Conservation (phyloP, 2,329 filamentous ascomycete genomes). For the Verticillium isaacii region DNA sequence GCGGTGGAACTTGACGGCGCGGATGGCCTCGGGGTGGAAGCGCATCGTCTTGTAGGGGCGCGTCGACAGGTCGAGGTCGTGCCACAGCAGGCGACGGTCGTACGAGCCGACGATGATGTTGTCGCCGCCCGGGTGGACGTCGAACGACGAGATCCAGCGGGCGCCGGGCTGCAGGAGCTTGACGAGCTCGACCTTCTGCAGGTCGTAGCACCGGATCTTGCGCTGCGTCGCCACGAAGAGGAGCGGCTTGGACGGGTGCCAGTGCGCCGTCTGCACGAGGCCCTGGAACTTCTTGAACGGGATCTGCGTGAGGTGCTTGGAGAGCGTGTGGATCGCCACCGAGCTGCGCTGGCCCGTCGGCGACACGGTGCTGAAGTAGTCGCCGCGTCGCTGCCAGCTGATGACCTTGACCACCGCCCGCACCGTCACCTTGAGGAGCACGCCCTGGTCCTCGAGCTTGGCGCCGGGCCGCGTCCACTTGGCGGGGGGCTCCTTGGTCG, state of each 20-base stretch:
- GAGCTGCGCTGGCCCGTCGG: constrained; percentile 73
- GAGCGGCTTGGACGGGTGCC: constrained; percentile 88
- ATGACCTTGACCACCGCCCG: constrained; percentile 79
- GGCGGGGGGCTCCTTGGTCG: constrained; percentile 69
- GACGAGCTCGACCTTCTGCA: constrained; percentile 84
- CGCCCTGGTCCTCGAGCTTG: constrained; percentile 69
- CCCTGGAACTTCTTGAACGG: constrained; percentile 79
- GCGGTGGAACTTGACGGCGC: constrained; percentile 82
- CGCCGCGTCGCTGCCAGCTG: constrained; percentile 88
- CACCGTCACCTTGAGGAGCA: constrained; percentile 76
- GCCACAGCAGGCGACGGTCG: constrained; percentile 90
- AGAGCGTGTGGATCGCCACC: constrained; percentile 90
- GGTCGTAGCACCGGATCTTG: constrained; percentile 88
- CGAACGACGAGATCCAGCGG: constrained; percentile 88
- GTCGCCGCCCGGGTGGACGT: constrained; percentile 88
- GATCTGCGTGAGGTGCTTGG: constrained; percentile 90
- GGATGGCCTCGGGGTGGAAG: constrained; percentile 89
- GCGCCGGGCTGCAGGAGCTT: constrained; percentile 93
- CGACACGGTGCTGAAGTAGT: constrained; percentile 91
- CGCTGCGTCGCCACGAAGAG: constrained; percentile 97
- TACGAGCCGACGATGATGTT: constrained; percentile 94
- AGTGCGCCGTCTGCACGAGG: constrained; percentile 80
- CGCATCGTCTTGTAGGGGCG: constrained; percentile 94
- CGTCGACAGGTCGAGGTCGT: constrained; percentile 87
- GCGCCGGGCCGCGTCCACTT: constrained; percentile 79